Evolutionary conservation across 768 basidiomycete species (phyloP), one percentile per base, ranked within the genome.

Genomic region (Naganishia friedmannii): DNA sequence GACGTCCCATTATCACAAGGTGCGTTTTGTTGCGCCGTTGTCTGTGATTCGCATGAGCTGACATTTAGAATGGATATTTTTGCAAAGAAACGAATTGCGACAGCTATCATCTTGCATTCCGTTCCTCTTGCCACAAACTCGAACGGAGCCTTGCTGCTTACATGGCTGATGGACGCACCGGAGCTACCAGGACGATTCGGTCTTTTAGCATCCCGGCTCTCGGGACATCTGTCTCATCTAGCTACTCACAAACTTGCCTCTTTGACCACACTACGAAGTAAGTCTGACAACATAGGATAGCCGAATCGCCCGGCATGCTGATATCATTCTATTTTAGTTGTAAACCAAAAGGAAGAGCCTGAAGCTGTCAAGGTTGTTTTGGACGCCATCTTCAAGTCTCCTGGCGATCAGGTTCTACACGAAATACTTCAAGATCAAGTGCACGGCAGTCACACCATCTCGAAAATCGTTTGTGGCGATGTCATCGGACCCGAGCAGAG

Each of bases 241-340:
- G 97, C 94, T 84, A 96, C 93, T 3, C 96, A 99, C 84, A 98
- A 98, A 82, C 82, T 99, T 75, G 95, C 96, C 0, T 96, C 93
- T 1, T 85, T 94, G 73, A 95, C 93, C 0, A 93, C 98, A 48
- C 85, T 99, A 73, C 86, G 94, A 78, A 92, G 79, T 80, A 56
- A 72, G 78, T 76, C 26, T n/a, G 51, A 28, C 34, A 42, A 32
- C 12, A 7, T 15, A 32, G 17, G 23, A 17, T 23, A n/a, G 21
- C 10, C 23, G 28, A 60, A 57, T 53, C 39, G 29, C 7, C 12
- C 6, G 21, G 26, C n/a, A 53, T 34, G 23, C 46, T 71, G 54
- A 66, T 34, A 21, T 19, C 39, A 10, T 39, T 26, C 26, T 45
- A 19, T 42, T 3, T 21, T 42, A 80, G 78, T 99, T 75, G 89